phyloP scores from a whole-genome alignment of 257 asterid genomes.

The Solanum ossicruentum region DNA sequence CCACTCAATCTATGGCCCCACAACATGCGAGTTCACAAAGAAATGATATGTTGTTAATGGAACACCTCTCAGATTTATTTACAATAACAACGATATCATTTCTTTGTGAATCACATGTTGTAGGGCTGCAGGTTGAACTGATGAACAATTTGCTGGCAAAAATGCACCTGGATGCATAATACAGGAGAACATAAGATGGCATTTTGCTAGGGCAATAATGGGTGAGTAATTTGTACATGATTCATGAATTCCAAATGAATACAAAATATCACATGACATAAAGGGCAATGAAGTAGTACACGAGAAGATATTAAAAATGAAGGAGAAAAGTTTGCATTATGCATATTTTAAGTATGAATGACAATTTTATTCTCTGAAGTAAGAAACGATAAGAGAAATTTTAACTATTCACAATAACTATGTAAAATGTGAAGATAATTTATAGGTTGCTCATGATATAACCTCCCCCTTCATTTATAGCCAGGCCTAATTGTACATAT shows the following conservation, averaged over 20 bases:
- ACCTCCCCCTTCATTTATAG: neutral
- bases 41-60: neutral
- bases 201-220: neutral
- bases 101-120: neutral
- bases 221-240: neutral
- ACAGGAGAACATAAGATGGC: neutral
- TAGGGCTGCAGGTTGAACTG: neutral
- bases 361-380: neutral
- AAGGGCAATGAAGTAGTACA: neutral
- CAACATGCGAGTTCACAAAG: neutral
- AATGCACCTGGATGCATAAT: neutral
- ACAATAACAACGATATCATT: neutral
- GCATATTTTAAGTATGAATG: neutral
- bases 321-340: neutral
- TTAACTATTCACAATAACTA: neutral
- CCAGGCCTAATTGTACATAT: neutral
- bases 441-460: neutral
- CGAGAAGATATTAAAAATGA: neutral
- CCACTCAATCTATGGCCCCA: neutral
- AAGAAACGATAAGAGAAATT: neutral
- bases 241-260: neutral
- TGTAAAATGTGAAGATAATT: neutral
- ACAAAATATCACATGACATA: neutral
- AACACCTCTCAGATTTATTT: neutral
- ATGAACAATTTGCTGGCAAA: neutral